phyloP scores from a whole-genome alignment of 1,284 basidiomycete species.

The Boletus hoseneyae region DNA sequence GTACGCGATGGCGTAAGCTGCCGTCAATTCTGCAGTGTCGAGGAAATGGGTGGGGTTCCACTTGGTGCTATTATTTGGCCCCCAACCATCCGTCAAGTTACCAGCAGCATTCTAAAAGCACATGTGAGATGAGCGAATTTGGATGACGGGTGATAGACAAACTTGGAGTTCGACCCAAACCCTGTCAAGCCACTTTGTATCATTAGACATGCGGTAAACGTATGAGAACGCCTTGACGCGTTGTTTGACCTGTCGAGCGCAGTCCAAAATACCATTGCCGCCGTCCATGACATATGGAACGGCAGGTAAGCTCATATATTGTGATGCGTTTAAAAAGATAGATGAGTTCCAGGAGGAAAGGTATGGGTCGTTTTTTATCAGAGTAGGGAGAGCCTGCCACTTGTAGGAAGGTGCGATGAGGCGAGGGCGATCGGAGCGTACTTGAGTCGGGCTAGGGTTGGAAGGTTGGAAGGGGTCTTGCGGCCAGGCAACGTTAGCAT shows the following conservation, averaged over 20 bases:
- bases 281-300: constrained; percentile 80
- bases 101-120: constrained; percentile 62
- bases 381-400: constrained; percentile 80
- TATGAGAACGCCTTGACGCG: constrained; percentile 93
- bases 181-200: constrained; percentile 85
- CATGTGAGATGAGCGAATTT: constrained; percentile 26
- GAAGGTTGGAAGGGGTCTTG: constrained; percentile 68
- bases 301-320: constrained; percentile 58
- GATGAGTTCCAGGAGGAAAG: constrained; percentile 86
- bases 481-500: constrained; percentile 65
- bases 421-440: constrained; percentile 82
- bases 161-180: constrained; percentile 82
- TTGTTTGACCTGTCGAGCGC: constrained; percentile 86
- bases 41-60: constrained; percentile 95
- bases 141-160: constrained; percentile 27
- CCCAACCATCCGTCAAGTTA: constrained; percentile 61
- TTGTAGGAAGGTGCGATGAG: constrained; percentile 91
- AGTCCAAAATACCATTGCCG: constrained; percentile 90
- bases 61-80: constrained; percentile 49
- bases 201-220: constrained; percentile 86
- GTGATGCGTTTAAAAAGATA: constrained; percentile 88
- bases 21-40: constrained; percentile 86
- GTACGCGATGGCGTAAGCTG: constrained; percentile 89
- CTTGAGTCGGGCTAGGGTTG: constrained; percentile 52
- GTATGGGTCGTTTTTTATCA: constrained; percentile 86